Percentiles rank a stretch among this genome's conserved stretches.
These are phyloP conservation scores for Backusella luteola DNA, from an alignment of 192 early-diverging fungal genomes.

Conservation along the genomic window DNA sequence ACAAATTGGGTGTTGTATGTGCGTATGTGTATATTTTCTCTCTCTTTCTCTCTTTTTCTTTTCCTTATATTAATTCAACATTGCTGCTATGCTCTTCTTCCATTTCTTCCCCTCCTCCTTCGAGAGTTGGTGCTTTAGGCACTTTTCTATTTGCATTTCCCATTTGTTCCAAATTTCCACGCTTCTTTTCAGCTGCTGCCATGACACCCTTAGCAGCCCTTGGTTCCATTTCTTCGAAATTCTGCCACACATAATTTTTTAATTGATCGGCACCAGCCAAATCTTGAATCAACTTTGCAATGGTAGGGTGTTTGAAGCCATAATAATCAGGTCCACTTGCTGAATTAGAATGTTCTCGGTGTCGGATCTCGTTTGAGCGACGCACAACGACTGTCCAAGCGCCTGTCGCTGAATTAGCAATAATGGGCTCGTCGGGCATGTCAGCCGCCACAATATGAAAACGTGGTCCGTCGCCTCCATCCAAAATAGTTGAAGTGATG, in stretches of 20 bases:
- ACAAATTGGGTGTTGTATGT: neutral
- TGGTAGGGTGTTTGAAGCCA: conserved; percentile 87
- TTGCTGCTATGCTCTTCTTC: neutral
- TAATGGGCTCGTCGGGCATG: conserved; percentile 64
- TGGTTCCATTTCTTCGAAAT: conserved; percentile 57
- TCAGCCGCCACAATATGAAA: conserved; percentile 87
- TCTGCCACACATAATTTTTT: conserved; percentile 70
- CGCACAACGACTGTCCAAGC: conserved; percentile 86
- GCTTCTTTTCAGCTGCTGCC: conserved; percentile 38
- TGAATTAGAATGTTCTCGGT: conserved; percentile 80
- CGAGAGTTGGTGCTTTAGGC: conserved; percentile 8
- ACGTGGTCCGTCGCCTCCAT: conserved; percentile 71
- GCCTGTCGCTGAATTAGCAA: conserved; percentile 85
- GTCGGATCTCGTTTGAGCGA: conserved; percentile 77
- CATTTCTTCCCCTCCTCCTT: neutral
- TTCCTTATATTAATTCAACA: neutral
- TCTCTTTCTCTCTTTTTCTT: neutral
- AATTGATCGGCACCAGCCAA: conserved; percentile 76
- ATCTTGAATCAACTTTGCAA: conserved; percentile 89
- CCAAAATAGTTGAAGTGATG: conserved; percentile 75
- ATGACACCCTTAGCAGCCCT: conserved; percentile 40
- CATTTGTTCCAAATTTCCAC: conserved; percentile 38
- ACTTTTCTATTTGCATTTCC: conserved; percentile 37
- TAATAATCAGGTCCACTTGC: conserved; percentile 92
- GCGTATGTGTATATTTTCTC: neutral